A percentile compares a stretch with the other conserved stretches of the same genome.
Evolutionary conservation across 2,329 filamentous ascomycete genomes (phyloP).

Genomic region (Stagonosporopsis tanaceti): DNA sequence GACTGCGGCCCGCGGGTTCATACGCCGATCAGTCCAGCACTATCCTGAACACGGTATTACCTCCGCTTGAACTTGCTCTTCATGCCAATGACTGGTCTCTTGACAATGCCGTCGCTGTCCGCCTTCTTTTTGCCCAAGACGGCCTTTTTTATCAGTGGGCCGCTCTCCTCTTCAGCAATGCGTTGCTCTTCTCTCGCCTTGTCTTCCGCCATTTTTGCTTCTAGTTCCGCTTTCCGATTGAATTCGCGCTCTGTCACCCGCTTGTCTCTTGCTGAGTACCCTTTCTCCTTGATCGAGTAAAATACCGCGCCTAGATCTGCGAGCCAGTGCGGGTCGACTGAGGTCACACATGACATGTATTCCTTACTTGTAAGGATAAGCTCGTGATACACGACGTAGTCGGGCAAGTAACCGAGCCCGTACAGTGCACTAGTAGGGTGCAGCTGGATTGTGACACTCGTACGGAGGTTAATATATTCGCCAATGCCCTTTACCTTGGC

Average conservation of each 20-base stretch:
- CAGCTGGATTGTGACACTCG: constrained; percentile 90
- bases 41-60: background rate
- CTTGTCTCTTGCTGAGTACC: constrained; percentile 86
- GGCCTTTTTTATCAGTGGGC: constrained; percentile 37
- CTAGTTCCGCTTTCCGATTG: constrained; percentile 91
- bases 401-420: constrained; percentile 89
- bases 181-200: constrained; percentile 71
- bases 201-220: constrained; percentile 89
- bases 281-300: constrained; percentile 97
- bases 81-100: constrained; percentile 46
- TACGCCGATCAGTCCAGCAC: background rate
- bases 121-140: constrained; percentile 39
- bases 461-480: constrained; percentile 96
- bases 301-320: constrained; percentile 96
- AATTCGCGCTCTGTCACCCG: constrained; percentile 90
- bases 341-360: constrained; percentile 97
- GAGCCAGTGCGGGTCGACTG: constrained; percentile 96
- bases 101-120: constrained; percentile 50
- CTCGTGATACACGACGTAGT: constrained; percentile 98
- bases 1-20: constrained; percentile 2
- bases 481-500: constrained; percentile 95
- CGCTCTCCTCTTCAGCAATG: constrained; percentile 46
- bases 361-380: constrained; percentile 96
- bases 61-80: constrained; percentile 37
- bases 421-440: constrained; percentile 95